Percentiles rank a stretch among this genome's conserved stretches.
Conservation (phyloP, 352 stramenopile genomes). For the Globisporangium megalacanthum region DNA sequence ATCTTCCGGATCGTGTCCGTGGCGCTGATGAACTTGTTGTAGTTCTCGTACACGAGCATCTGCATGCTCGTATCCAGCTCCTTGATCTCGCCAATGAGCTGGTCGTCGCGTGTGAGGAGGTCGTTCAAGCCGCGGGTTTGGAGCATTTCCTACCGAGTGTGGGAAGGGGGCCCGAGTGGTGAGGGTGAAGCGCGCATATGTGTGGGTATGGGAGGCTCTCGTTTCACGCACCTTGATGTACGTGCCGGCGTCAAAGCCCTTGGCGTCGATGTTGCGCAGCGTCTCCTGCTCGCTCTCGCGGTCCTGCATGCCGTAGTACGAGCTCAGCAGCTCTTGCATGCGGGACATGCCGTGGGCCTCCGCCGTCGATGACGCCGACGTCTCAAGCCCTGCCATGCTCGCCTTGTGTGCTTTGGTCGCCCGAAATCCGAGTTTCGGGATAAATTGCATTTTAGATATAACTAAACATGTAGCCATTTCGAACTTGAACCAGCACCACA, state of each 20-base stretch:
- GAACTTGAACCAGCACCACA: too few relatives aligned
- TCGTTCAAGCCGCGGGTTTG: constrained; percentile 59
- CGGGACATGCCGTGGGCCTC: constrained; percentile 65
- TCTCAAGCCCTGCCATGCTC: background rate
- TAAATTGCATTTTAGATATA: too few relatives aligned
- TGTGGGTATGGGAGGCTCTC: background rate
- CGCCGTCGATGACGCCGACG: constrained; percentile 19
- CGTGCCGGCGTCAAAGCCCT: constrained; percentile 55
- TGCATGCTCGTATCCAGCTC: constrained; percentile 98
- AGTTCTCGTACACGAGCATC: constrained; percentile 99
- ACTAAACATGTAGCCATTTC: too few relatives aligned
- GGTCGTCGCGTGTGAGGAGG: constrained; percentile 62
- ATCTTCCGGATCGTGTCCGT: constrained; percentile 98
- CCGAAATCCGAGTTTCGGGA: too few relatives aligned
- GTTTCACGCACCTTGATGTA: constrained; percentile 58
- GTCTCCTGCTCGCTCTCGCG: constrained; percentile 62
- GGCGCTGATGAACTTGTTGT: constrained; percentile 99
- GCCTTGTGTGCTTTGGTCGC: background rate
- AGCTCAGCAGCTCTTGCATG: constrained; percentile 88
- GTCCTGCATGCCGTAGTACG: constrained; percentile 83
- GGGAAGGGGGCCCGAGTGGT: too few relatives aligned
- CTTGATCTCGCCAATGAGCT: constrained; percentile 88
- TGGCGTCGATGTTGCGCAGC: constrained; percentile 70
- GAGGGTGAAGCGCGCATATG: background rate
- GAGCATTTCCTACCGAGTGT: constrained; percentile 43